Evolutionary conservation across 768 basidiomycete species (phyloP).

Genomic region (Leccinellum rugosiceps): DNA sequence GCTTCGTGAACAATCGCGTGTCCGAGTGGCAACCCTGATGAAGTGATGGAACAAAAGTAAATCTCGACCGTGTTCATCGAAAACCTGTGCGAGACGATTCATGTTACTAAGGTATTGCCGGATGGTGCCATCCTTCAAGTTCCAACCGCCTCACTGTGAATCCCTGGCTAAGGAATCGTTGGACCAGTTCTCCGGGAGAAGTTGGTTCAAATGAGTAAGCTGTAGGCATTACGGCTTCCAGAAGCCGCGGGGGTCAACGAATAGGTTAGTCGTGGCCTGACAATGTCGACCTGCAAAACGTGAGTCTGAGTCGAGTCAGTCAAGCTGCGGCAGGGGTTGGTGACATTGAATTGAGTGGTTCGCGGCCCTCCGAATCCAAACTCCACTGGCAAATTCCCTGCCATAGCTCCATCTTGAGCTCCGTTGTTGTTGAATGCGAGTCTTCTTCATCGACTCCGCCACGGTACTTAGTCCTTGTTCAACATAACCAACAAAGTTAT

Average conservation of each 20-base stretch:
- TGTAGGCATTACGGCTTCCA: neutral
- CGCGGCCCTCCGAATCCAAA: neutral
- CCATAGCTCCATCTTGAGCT: no score
- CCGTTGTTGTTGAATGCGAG: no score
- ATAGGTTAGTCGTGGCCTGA: neutral
- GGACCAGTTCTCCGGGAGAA: neutral
- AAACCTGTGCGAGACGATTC: neutral
- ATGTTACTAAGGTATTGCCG: neutral
- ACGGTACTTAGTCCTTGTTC: neutral
- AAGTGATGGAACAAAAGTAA: conserved; percentile 9
- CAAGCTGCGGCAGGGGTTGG: neutral
- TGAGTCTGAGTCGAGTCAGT: neutral
- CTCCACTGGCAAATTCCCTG: neutral
- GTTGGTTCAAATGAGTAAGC: neutral
- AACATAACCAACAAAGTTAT: neutral
- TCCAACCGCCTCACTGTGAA: neutral
- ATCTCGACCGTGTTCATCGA: conserved; percentile 10
- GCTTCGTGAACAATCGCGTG: conserved; percentile 10
- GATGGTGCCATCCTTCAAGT: neutral
- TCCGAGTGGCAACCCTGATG: conserved; percentile 2
- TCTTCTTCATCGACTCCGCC: no score
- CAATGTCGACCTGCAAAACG: neutral
- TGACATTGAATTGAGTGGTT: neutral
- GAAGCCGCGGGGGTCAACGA: neutral
- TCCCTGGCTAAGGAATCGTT: no score